Conservation (phyloP, 495 filamentous ascomycete species). For the Aspergillus bertholletiae region DNA sequence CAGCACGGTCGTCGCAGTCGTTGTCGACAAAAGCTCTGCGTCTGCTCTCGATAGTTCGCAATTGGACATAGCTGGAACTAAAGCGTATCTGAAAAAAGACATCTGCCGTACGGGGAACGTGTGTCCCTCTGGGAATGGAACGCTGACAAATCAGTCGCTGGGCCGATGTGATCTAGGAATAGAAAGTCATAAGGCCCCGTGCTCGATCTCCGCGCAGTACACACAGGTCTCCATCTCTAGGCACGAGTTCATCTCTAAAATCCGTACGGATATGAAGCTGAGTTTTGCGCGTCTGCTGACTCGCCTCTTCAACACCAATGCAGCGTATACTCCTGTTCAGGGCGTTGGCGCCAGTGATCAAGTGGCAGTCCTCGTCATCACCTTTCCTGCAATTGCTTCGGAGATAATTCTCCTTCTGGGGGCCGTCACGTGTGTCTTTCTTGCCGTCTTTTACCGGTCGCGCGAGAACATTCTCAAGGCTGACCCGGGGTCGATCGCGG, state of each 20-base stretch:
- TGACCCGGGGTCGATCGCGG: background rate
- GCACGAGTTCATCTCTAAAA: background rate
- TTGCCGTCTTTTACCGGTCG: background rate
- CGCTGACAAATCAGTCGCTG: background rate
- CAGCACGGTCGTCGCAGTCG: background rate
- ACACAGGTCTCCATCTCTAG: background rate
- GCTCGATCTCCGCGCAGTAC: background rate
- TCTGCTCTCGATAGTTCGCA: background rate
- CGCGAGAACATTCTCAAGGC: background rate
- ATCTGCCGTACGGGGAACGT: background rate
- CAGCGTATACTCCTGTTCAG: background rate
- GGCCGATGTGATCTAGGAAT: background rate
- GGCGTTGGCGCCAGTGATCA: background rate
- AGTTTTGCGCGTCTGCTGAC: background rate
- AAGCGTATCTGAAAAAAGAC: background rate
- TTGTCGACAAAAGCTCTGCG: background rate
- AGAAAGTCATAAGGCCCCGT: background rate
- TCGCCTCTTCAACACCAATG: background rate
- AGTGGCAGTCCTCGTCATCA: background rate
- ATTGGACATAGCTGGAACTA: background rate
- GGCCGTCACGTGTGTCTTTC: background rate
- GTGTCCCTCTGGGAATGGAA: background rate
- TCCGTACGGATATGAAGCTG: background rate
- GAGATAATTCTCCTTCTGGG: background rate
- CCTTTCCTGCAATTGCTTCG: background rate